phyloP scores from a whole-genome alignment of 305 asterid genomes.

The Fraxinus dipetala region DNA sequence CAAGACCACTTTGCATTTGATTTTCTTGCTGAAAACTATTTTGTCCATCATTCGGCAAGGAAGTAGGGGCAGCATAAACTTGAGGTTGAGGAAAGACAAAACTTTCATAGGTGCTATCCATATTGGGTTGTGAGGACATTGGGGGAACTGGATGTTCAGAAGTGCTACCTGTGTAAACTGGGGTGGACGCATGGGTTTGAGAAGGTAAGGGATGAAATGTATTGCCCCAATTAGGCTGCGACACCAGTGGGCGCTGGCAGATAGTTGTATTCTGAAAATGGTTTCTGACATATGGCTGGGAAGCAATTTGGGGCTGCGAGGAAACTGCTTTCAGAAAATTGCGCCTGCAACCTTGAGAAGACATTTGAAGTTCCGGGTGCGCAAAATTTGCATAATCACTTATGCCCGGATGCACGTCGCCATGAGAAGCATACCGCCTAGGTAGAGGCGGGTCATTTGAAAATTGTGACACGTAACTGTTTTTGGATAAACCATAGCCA shows the following conservation, averaged over 20 bases:
- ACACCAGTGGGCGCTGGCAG: slow-evolving; percentile 17
- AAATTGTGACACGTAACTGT: slow-evolving; percentile 20
- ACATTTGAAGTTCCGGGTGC: slow-evolving; percentile 22
- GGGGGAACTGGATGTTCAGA: slow-evolving; percentile 21
- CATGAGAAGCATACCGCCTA: slow-evolving; percentile 30
- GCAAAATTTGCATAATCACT: slow-evolving; percentile 13
- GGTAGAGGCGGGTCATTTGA: slow-evolving; percentile 21
- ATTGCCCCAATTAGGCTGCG: slow-evolving; percentile 21
- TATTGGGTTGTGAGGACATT: slow-evolving; percentile 24
- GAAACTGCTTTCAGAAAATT: slow-evolving; percentile 22
- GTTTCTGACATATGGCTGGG: slow-evolving; percentile 25
- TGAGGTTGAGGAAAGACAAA: slow-evolving; percentile 34
- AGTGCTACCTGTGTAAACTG: slow-evolving; percentile 14
- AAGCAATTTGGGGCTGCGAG: slow-evolving; percentile 16
- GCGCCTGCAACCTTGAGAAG: slow-evolving; percentile 31
- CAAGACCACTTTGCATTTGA: slow-evolving; percentile 30
- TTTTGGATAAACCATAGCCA: slow-evolving; percentile 16
- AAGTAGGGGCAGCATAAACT: slow-evolving; percentile 20
- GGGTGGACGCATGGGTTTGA: slow-evolving; percentile 29
- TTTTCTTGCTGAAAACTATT: slow-evolving; percentile 31
- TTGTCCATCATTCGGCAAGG: slow-evolving; percentile 21
- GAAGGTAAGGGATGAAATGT: slow-evolving; percentile 27
- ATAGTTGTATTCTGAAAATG: slow-evolving; percentile 13
- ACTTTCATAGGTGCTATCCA: slow-evolving; percentile 22
- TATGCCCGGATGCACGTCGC: slow-evolving; percentile 1